Conservation (phyloP, 2,329 filamentous ascomycete genomes). For the Thelonectria discophora region DNA sequence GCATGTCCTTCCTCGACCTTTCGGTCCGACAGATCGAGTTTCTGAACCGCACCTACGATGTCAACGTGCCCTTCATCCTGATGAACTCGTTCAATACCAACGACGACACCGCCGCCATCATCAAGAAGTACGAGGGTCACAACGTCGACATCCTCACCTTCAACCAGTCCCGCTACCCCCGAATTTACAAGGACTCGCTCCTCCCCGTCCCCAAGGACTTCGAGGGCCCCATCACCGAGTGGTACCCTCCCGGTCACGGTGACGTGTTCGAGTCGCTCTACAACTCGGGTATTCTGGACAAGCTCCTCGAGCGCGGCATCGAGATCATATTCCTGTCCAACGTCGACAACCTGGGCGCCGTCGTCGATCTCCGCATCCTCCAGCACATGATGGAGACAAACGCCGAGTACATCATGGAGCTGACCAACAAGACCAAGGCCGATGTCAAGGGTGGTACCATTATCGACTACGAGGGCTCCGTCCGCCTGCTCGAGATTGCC, state of each 20-base stretch:
- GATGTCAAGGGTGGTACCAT: conserved; percentile 99
- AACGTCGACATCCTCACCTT: conserved; percentile 99
- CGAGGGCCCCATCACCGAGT: conserved; percentile 90
- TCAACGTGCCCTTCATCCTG: conserved; percentile 97
- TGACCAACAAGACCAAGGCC: conserved; percentile 99
- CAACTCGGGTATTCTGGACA: conserved; percentile 97
- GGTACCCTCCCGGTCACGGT: conserved; percentile 99
- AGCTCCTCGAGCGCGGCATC: conserved; percentile 93
- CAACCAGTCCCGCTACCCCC: conserved; percentile 98
- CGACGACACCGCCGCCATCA: conserved; percentile 96
- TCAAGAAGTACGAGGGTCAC: conserved; percentile 99
- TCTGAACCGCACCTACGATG: conserved; percentile 96
- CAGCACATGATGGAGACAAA: conserved; percentile 99
- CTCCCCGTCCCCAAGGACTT: conserved; percentile 92
- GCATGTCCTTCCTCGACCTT: conserved; percentile 99
- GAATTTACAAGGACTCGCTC: conserved; percentile 97
- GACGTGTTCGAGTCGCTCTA: conserved; percentile 99
- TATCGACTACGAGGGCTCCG: conserved; percentile 98
- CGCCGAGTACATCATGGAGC: conserved; percentile 99
- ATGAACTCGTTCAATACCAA: conserved; percentile 99
- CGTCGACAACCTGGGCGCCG: conserved; percentile 97
- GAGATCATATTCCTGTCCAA: conserved; percentile 99
- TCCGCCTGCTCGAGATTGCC: conserved; percentile 96
- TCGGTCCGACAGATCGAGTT: conserved; percentile 99
- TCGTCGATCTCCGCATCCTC: conserved; percentile 96